Evolutionary conservation across 768 basidiomycete species (phyloP), one percentile per base, ranked within the genome.

Genomic region (Amanita subjunquillea): DNA sequence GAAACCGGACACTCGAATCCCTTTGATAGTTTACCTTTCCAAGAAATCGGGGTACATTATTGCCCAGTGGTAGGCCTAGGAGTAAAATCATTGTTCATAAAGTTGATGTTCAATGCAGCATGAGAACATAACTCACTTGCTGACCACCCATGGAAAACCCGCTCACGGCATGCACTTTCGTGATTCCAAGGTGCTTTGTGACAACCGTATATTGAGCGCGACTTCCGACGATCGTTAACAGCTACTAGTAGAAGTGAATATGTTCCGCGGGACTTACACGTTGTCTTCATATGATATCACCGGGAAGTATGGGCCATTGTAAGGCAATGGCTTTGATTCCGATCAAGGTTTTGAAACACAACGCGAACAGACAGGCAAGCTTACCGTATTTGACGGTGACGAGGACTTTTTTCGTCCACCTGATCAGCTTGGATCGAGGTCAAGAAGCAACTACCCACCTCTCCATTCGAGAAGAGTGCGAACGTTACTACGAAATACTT

Each of bases 111-210:
- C 20, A 43, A 27, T 10, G n/a, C 36, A 29, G 20, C 22, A 22
- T 23, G 29, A 7, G 6, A 9, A 27, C 7, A 3, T 36, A 41
- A 20, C 30, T 9, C 4, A 52, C 51, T 41, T 45, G 69, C 58
- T 80, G 80, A 2, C 72, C 80, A 50, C 79, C 78, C 80, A 82
- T 82, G 3, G 78, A 79, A 56, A 80, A 79, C 2, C 79, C 79
- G 20, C 79, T 65, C 25, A 73, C 76, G 27, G 72, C 69, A 51
- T 65, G 72, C 1, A 76, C 62, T 55, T 74, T 72, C 54, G 68
- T 62, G 6, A 81, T 59, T 6, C 69, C 71, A 27, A 79, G 69
- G 29, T 65, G 64, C 43, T 76, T 67, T 30, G 73, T 76, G 17
- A 80, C 67, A 17, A 82, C 77, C 20, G 71, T 67, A 57, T 78